Evolutionary conservation across 257 asterid species (phyloP).

Genomic region (Cruciata laevipes): DNA sequence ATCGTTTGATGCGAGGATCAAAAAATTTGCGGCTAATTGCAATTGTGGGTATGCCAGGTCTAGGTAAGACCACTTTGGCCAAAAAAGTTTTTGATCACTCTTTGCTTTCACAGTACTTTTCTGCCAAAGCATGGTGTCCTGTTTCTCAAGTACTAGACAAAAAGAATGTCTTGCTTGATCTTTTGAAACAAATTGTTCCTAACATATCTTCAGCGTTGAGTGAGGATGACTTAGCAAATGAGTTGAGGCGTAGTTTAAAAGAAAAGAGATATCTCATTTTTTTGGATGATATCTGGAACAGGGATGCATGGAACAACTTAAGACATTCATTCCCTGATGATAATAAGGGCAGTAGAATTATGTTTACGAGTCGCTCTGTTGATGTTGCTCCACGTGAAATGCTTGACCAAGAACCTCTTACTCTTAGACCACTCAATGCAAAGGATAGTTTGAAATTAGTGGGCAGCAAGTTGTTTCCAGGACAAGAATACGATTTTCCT

Average conservation of each 20-base stretch:
- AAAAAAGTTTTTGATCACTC: neutral
- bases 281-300: neutral
- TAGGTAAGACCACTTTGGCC: constrained; percentile 17
- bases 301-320: neutral
- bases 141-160: constrained; percentile 7
- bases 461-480: neutral
- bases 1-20: constrained; percentile 1
- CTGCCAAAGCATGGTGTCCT: neutral
- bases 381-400: neutral
- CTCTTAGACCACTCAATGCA: neutral
- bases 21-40: neutral
- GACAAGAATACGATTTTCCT: neutral
- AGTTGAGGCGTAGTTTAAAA: neutral
- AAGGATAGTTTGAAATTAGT: neutral
- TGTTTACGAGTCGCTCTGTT: neutral
- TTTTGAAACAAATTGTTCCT: neutral
- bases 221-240: neutral
- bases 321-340: neutral
- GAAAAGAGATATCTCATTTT: neutral
- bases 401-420: neutral
- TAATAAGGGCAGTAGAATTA: constrained; percentile 1
- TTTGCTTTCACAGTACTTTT: neutral
- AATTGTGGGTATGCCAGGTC: constrained; percentile 9
- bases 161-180: neutral
- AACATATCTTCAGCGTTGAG: no score